Conservation (phyloP, 1,139 yeast genomes). For the Hyphopichia fennica region DNA sequence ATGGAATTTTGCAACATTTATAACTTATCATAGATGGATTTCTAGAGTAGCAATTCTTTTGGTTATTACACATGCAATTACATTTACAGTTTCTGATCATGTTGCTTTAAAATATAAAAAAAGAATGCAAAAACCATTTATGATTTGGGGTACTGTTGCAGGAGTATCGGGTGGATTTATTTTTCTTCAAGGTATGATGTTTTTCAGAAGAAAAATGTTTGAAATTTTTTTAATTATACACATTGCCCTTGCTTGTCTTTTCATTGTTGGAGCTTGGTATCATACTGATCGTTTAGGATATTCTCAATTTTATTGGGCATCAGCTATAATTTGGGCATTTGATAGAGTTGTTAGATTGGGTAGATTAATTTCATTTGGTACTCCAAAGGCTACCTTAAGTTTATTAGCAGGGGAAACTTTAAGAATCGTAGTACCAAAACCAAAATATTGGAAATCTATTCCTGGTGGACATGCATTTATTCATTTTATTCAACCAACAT, state of each 20-base stretch:
- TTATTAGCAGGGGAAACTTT: conserved; percentile 11
- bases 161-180: conserved; percentile 36
- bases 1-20: conserved; percentile 18
- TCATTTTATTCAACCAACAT: conserved; percentile 46
- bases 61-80: conserved; percentile 17
- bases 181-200: conserved; percentile 28
- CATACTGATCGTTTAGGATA: conserved; percentile 30
- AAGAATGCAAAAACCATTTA: conserved; percentile 30
- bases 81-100: conserved; percentile 7
- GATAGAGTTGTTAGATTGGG: conserved; percentile 27
- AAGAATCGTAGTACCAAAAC: conserved; percentile 13
- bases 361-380: conserved; percentile 26
- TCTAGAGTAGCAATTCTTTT: conserved; percentile 16
- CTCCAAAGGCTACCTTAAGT: conserved; percentile 18
- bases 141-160: conserved; percentile 53
- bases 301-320: conserved; percentile 15
- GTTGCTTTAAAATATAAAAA: conserved; percentile 16
- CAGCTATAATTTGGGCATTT: conserved; percentile 25
- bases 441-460: conserved; percentile 14
- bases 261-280: conserved; percentile 45
- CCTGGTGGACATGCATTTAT: conserved; percentile 57
- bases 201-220: conserved; percentile 39
- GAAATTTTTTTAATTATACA: conserved; percentile 47
- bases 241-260: conserved; percentile 37
- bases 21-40: conserved; percentile 23